These are phyloP conservation scores for Plasmodium vivax DNA, from an alignment of 169 alveolate genomes.

Conservation along the genomic window DNA sequence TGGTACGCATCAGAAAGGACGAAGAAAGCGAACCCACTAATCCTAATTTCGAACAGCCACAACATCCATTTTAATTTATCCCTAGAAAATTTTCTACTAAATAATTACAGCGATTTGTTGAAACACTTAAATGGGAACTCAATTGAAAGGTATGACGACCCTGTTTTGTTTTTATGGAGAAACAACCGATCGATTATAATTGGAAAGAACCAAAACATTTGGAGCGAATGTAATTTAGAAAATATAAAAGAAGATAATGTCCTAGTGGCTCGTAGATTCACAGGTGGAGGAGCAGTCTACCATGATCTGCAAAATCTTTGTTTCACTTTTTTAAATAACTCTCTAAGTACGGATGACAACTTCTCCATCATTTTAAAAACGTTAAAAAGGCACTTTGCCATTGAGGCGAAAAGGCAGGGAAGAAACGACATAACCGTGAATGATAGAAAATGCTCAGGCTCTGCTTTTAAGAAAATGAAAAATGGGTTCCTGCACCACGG, in stretches of 20 bases:
- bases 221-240: slow-evolving; percentile 94
- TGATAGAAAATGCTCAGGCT: slow-evolving; percentile 91
- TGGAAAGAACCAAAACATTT: slow-evolving; percentile 95
- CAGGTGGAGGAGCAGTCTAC: slow-evolving; percentile 98
- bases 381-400: slow-evolving; percentile 79
- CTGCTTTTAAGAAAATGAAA: slow-evolving; percentile 90
- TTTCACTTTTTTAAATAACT: slow-evolving; percentile 88
- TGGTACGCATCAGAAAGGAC: slow-evolving; percentile 7
- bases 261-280: slow-evolving; percentile 91
- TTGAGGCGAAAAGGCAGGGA: slow-evolving; percentile 87
- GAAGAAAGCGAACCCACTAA: background rate
- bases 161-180: slow-evolving; percentile 93
- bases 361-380: slow-evolving; percentile 86
- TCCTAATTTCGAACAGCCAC: slow-evolving; percentile 77
- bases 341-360: slow-evolving; percentile 84
- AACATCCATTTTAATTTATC: slow-evolving; percentile 85
- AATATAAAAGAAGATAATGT: slow-evolving; percentile 88
- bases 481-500: slow-evolving; percentile 94
- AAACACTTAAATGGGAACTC: slow-evolving; percentile 54
- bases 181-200: slow-evolving; percentile 92
- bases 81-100: slow-evolving; percentile 79
- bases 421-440: slow-evolving; percentile 92
- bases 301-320: slow-evolving; percentile 92
- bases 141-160: slow-evolving; percentile 76
- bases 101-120: slow-evolving; percentile 57